These are phyloP conservation scores for Jackrogersella multiformis DNA, from an alignment of 495 filamentous ascomycete genomes.

Conservation along the genomic window DNA sequence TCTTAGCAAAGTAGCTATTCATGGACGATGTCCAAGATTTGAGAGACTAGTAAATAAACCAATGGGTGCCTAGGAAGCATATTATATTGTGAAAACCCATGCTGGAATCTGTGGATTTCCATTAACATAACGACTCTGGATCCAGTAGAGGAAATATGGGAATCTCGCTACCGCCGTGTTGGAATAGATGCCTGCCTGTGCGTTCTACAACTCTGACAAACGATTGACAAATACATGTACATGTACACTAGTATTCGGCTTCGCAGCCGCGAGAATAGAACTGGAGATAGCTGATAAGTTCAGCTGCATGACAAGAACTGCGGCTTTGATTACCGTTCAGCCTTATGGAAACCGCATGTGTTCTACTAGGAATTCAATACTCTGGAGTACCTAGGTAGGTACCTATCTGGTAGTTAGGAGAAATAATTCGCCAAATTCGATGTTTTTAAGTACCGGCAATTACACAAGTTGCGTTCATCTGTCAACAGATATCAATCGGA, in stretches of 20 bases:
- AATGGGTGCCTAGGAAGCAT: no score
- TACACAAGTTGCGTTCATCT: slow-evolving; percentile 1
- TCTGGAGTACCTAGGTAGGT: background rate
- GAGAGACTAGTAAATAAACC: no score
- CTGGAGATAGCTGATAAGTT: slow-evolving; percentile 11
- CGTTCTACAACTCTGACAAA: slow-evolving; percentile 33
- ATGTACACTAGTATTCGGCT: slow-evolving; percentile 24
- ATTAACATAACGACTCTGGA: background rate
- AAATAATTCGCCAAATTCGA: no score
- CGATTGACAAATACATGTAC: slow-evolving; percentile 25
- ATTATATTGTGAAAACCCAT: no score
- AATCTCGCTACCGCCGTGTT: slow-evolving; percentile 28
- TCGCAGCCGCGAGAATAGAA: slow-evolving; percentile 19
- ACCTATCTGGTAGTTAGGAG: background rate
- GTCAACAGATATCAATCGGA: slow-evolving; percentile 6
- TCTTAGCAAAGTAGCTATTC: no score
- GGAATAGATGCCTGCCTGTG: slow-evolving; percentile 11
- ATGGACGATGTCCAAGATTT: no score
- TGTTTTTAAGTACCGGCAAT: no score
- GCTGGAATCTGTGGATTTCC: no score
- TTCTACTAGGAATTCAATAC: background rate
- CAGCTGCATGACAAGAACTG: slow-evolving; percentile 17
- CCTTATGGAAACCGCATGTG: slow-evolving; percentile 12
- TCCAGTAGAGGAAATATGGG: slow-evolving; percentile 12
- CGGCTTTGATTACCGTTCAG: slow-evolving; percentile 16